Evolutionary conservation across 2,329 filamentous ascomycete genomes (phyloP), one percentile per base, ranked within the genome.

Genomic region (Monosporascus sp.): DNA sequence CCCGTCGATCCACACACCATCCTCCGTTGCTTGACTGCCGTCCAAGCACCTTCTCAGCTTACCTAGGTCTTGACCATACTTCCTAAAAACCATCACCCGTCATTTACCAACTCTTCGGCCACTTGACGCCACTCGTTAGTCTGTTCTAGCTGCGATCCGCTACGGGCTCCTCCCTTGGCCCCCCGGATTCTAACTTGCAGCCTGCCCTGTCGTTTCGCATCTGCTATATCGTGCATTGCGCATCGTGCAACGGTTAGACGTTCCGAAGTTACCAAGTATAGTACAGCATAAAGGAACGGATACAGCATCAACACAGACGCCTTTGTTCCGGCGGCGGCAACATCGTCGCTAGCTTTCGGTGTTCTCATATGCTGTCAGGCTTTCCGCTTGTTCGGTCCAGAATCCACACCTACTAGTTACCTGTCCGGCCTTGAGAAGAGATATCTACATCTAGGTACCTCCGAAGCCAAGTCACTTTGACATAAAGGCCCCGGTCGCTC

Each of bases 101-200:
- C 20, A 15, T 46, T 46, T 52, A 40, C 45, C 37, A 37, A 43
- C 28, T 45, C 35, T 49, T 31, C 22, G 20, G 11, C 24, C 20
- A 46, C 43, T 5, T 5, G 14, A 18, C 22, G 15, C 59, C 55
- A 56, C 59, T 43, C 56, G 49, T 53, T 50, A 55, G 52, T 58
- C 55, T 60, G 54, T 59, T 55, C 57, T 59, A 61, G 59, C 60
- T 63, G 62, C 60, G 56, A 58, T 60, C 62, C 60, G 59, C 58
- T 61, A 57, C 60, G 48, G 45, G 56, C 54, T 56, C 49, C 54
- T 53, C 50, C 52, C 57, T 58, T 56, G 56, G 60, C 58, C 61
- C 63, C 63, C 61, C 64, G 55, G 62, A 61, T 65, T 63, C 60
- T 60, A 61, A 60, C 58, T 61, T 55, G 60, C 59, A 59, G 60